These are phyloP conservation scores for Ceratocystis huliohia DNA, from an alignment of 2,329 filamentous ascomycete species.

Conservation along the genomic window DNA sequence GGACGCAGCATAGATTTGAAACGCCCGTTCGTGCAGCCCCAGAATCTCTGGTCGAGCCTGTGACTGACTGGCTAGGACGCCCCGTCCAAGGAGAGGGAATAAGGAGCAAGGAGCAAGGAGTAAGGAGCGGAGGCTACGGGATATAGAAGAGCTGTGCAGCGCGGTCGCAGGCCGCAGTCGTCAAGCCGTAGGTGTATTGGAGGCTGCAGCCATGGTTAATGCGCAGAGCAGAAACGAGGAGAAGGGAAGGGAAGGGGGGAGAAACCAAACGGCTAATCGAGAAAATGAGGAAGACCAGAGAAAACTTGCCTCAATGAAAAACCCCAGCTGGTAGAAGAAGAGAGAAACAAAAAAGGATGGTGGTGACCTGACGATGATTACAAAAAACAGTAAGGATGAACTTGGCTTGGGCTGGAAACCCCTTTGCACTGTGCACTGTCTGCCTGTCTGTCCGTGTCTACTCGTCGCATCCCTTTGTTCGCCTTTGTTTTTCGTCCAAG, in stretches of 20 bases:
- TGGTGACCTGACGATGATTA: not conserved
- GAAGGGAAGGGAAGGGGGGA: not conserved
- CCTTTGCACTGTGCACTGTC: constrained; percentile 1
- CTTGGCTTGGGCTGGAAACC: not conserved
- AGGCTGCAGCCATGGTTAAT: not conserved
- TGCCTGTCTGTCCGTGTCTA: not conserved
- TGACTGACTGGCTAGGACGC: not conserved
- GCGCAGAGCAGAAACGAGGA: not conserved
- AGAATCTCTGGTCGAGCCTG: not conserved
- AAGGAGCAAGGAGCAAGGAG: too few species aligned
- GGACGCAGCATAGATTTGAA: not conserved
- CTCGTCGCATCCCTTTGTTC: not conserved
- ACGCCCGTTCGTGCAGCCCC: not conserved
- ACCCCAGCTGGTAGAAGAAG: not conserved
- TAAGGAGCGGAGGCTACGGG: not conserved
- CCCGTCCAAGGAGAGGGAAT: not conserved
- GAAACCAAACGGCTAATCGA: not conserved
- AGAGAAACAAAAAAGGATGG: not conserved
- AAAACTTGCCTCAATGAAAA: not conserved
- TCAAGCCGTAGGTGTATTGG: not conserved
- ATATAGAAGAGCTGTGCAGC: not conserved
- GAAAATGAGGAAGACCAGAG: not conserved
- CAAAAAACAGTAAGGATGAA: not conserved
- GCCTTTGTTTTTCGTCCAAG: not conserved
- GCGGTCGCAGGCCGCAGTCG: not conserved